Base-by-base conservation (phyloP, 176 grass and related monocot genomes). In the Juncus inflexus region DNA sequence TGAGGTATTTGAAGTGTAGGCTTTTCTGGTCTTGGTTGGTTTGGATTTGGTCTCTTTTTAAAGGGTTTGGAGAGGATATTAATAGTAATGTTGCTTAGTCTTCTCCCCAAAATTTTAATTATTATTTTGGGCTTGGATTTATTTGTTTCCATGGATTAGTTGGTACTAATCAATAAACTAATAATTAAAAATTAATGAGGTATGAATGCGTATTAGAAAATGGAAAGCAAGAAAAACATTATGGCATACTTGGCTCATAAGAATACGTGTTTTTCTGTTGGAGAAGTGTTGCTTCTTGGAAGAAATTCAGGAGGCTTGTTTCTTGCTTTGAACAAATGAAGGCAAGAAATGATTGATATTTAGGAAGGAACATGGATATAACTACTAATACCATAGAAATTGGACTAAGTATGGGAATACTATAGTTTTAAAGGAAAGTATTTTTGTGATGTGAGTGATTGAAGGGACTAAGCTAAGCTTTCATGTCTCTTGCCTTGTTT, bases 211-310 rank as follows among this genome's bases (percentile, higher is more conserved):
- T 47, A 47, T 47, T 47, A 9, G 0, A 5, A 47, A 47, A 9
- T 47, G 43, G 43, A 9, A 47, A 47, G 43, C 43, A 47, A 47
- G 43, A 47, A 47, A 47, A 9, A 9, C 43, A 47, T 47, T 0
- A 47, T 47, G 4, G 43, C 43, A 47, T 47, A 47, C 43, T 47
- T 47, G 0, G 43, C 43, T 9, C 4, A 47, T 5, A 47, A 47
- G 43, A 47, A 47, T 47, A 6, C 6, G 6, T 9, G 4, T 9
- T 9, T 35, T 53, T 68, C 65, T 43, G 53, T 28, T 58, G 54
- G 9, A 47, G 9, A 7, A 57, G 52, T 38, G 67, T 71, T 59
- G 67, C 67, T 71, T 71, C 67, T 55, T 43, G 9, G 53, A 35
- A 70, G 4, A n/a, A 58, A 2, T 70, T 35, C 7, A 3, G 43